phyloP scores from a whole-genome alignment of 2,329 filamentous ascomycete species.

The Exophiala calicioides region DNA sequence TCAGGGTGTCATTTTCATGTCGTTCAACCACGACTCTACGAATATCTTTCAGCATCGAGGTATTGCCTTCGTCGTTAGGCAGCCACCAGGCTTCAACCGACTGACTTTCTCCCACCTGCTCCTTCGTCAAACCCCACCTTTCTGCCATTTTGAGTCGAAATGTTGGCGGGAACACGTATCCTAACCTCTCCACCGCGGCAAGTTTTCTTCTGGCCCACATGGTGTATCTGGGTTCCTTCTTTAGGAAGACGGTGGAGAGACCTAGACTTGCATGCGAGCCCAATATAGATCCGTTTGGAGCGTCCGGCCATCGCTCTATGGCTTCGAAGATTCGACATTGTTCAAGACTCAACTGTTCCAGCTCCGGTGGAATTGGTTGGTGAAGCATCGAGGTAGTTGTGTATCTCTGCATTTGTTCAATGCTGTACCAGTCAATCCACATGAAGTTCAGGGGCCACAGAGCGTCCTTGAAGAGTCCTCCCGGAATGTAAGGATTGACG shows the following conservation, averaged over 20 bases:
- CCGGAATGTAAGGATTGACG: conserved; percentile 70
- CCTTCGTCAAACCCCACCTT: conserved; percentile 55
- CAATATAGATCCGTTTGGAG: conserved; percentile 69
- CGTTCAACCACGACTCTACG: conserved; percentile 80
- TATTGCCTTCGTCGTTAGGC: conserved; percentile 75
- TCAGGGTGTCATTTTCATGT: conserved; percentile 46
- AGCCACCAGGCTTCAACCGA: conserved; percentile 85
- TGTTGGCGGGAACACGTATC: conserved; percentile 77
- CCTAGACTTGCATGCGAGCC: conserved; percentile 74
- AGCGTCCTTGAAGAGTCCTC: conserved; percentile 68
- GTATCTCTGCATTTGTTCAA: conserved; percentile 77
- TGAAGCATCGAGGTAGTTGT: conserved; percentile 64
- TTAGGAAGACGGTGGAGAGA: conserved; percentile 77
- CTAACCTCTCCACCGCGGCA: conserved; percentile 71
- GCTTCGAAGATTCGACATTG: conserved; percentile 79
- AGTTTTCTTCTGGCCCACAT: conserved; percentile 81
- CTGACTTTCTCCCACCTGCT: conserved; percentile 51
- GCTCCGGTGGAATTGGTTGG: conserved; percentile 53
- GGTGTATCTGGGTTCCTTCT: conserved; percentile 68
- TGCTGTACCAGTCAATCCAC: conserved; percentile 73
- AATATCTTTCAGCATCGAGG: conserved; percentile 71
- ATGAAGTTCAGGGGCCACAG: conserved; percentile 75
- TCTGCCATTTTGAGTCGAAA: conserved; percentile 75
- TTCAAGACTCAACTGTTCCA: conserved; percentile 64
- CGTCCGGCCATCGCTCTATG: conserved; percentile 69